phyloP scores from a whole-genome alignment of 2,329 filamentous ascomycete genomes.

The Neonectria hederae region DNA sequence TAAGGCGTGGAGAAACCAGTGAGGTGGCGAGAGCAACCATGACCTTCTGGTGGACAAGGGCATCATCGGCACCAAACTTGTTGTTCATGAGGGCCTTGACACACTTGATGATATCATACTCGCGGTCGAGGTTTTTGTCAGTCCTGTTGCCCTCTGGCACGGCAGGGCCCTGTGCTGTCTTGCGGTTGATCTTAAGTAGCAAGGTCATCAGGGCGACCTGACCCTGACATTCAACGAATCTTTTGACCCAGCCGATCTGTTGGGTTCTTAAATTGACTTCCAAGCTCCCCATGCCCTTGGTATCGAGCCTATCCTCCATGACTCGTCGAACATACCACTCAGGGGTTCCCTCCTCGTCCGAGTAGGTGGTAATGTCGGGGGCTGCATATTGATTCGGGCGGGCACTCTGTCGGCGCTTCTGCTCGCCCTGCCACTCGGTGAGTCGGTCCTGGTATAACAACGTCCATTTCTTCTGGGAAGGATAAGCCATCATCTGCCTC shows the following conservation, averaged over 20 bases:
- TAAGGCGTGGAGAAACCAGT: slow-evolving; percentile 86
- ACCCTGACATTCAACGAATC: slow-evolving; percentile 96
- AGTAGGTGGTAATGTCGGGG: slow-evolving; percentile 76
- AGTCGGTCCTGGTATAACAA: slow-evolving; percentile 94
- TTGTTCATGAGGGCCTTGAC: slow-evolving; percentile 99
- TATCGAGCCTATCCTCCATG: slow-evolving; percentile 93
- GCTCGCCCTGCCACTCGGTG: slow-evolving; percentile 92
- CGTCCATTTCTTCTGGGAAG: slow-evolving; percentile 96
- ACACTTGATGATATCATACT: slow-evolving; percentile 98
- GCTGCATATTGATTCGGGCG: slow-evolving; percentile 76
- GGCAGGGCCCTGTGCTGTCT: slow-evolving; percentile 77
- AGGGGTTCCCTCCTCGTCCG: slow-evolving; percentile 93
- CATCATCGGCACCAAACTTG: slow-evolving; percentile 98
- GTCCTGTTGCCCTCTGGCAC: slow-evolving; percentile 61
- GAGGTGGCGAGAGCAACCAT: slow-evolving; percentile 88
- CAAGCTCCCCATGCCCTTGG: slow-evolving; percentile 90
- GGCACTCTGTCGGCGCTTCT: slow-evolving; percentile 82
- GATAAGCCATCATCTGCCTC: slow-evolving; percentile 96
- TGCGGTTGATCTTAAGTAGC: slow-evolving; percentile 91
- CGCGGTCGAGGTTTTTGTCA: slow-evolving; percentile 86
- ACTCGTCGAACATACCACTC: slow-evolving; percentile 98
- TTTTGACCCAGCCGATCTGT: slow-evolving; percentile 96
- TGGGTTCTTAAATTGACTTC: slow-evolving; percentile 96
- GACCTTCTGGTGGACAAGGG: slow-evolving; percentile 87
- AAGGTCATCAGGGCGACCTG: slow-evolving; percentile 96